phyloP scores from a whole-genome alignment of 1,139 yeast genomes.

The Geotrichum fermentans region DNA sequence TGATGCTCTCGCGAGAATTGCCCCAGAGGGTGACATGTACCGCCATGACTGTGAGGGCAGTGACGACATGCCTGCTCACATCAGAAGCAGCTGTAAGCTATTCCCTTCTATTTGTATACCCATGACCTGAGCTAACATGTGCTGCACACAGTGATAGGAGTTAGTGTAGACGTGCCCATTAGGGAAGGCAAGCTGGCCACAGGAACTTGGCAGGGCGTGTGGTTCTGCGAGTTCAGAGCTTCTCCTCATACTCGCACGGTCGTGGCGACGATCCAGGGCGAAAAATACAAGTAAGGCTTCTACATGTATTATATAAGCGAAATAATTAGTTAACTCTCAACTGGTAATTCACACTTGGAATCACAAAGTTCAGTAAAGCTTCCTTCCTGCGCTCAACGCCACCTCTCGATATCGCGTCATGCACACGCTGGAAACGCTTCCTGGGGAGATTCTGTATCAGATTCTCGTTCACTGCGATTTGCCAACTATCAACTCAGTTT shows the following conservation, averaged over 20 bases:
- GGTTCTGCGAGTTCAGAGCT: constrained; percentile 66
- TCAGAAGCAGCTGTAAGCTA: constrained; percentile 47
- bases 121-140: constrained; percentile 8
- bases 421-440: constrained; percentile 7
- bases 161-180: constrained; percentile 62
- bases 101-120: background rate
- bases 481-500: constrained; percentile 4
- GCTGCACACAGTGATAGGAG: constrained; percentile 55
- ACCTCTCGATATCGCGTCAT: background rate
- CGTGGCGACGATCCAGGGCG: constrained; percentile 72
- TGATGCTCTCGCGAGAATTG: constrained; percentile 56
- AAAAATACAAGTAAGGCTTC: constrained; percentile 29
- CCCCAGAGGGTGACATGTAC: constrained; percentile 63
- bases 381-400: too few relatives aligned
- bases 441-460: constrained; percentile 8
- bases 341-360: too few relatives aligned
- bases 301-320: background rate
- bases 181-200: constrained; percentile 60
- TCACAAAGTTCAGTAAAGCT: too few relatives aligned
- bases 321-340: background rate
- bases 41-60: constrained; percentile 69
- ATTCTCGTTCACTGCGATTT: constrained; percentile 8
- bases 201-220: constrained; percentile 86
- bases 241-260: constrained; percentile 58
- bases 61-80: constrained; percentile 82